Evolutionary conservation across 257 asterid genomes (phyloP).

Genomic region (Ilex aquifolium): DNA sequence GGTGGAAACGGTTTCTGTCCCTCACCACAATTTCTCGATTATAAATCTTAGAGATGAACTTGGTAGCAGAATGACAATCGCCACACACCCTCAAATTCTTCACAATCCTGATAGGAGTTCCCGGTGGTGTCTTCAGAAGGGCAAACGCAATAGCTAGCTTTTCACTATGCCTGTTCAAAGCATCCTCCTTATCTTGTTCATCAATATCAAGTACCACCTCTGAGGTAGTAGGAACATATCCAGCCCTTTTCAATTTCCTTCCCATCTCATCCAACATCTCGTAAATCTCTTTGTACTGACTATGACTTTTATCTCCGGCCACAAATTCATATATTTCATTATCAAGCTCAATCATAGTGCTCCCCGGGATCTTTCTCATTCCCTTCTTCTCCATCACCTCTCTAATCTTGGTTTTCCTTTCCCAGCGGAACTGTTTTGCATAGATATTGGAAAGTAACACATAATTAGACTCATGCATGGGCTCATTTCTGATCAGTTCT

Average conservation of each 20-base stretch:
- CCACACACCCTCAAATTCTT: constrained; percentile 50
- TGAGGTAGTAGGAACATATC: constrained; percentile 33
- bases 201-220: constrained; percentile 52
- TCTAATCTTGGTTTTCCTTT: constrained; percentile 50
- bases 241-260: constrained; percentile 35
- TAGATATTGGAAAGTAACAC: constrained; percentile 60
- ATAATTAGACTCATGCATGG: constrained; percentile 55
- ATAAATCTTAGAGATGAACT: constrained; percentile 43
- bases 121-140: constrained; percentile 40
- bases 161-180: constrained; percentile 44
- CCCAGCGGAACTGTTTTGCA: constrained; percentile 57
- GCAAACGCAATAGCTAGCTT: constrained; percentile 62
- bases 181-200: constrained; percentile 62
- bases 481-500: constrained; percentile 48
- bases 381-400: constrained; percentile 66
- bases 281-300: constrained; percentile 25
- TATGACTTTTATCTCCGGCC: constrained; percentile 49
- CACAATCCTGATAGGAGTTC: constrained; percentile 37
- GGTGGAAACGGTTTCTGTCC: constrained; percentile 54
- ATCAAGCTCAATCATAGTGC: constrained; percentile 63
- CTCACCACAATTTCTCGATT: constrained; percentile 45
- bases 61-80: constrained; percentile 56
- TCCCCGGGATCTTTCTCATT: constrained; percentile 67
- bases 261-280: constrained; percentile 60
- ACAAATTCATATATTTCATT: constrained; percentile 44